Percentiles rank a stretch among this genome's conserved stretches.
Evolutionary conservation across 2,329 filamentous ascomycete genomes (phyloP).

Genomic region (Penicillium sp.): DNA sequence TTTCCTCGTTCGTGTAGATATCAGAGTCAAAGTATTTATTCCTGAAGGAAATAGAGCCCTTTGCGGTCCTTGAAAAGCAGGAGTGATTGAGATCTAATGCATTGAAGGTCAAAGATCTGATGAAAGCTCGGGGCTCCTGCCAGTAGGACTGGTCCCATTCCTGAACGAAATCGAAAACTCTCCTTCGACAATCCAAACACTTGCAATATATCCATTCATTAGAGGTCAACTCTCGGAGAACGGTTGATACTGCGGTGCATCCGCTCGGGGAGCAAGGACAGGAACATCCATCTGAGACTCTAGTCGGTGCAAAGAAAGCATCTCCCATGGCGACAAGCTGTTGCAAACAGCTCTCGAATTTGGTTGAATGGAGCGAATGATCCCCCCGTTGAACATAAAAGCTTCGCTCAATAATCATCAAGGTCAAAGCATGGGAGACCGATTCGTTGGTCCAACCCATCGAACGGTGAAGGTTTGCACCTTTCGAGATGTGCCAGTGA

Average conservation of each 20-base stretch:
- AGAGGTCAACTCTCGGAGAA: neutral
- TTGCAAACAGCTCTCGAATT: neutral
- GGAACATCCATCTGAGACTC: constrained; percentile 7
- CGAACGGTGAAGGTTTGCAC: neutral
- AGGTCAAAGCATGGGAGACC: neutral
- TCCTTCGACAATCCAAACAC: neutral
- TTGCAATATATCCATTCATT: too few relatives aligned
- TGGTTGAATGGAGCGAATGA: neutral
- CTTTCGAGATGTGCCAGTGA: neutral
- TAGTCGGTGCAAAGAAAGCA: neutral
- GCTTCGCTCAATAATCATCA: neutral
- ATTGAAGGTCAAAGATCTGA: constrained; percentile 14
- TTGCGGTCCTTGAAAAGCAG: neutral
- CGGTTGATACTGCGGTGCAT: constrained; percentile 8
- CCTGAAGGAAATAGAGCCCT: neutral
- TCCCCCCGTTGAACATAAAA: neutral
- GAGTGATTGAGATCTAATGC: constrained; percentile 10
- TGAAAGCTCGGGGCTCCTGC: neutral
- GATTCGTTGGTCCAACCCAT: neutral
- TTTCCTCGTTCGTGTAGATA: neutral
- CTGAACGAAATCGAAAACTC: neutral
- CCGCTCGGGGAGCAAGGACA: constrained; percentile 10
- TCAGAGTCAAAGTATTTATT: too few relatives aligned
- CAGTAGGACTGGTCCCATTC: neutral
- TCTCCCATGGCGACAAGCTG: neutral